These are phyloP conservation scores for Artemisia annua DNA, from an alignment of 129 eudicot genomes.

Conservation along the genomic window DNA sequence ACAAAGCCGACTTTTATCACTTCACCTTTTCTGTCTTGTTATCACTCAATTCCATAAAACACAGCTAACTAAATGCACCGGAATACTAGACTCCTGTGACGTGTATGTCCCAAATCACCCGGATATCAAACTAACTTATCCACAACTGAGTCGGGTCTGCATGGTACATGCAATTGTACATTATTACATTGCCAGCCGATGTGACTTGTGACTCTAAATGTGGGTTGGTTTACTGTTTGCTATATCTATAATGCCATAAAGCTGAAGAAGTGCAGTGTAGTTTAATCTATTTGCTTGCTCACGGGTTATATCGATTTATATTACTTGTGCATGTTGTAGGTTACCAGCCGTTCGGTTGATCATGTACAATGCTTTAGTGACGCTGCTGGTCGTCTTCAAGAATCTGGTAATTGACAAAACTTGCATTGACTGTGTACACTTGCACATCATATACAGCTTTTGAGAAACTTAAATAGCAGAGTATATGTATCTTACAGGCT, in stretches of 20 bases:
- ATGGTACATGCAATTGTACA: too few relatives aligned
- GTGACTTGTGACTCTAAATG: neutral
- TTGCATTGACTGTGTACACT: conserved; percentile 2
- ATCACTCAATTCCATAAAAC: too few relatives aligned
- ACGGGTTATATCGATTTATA: neutral
- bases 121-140: too few relatives aligned
- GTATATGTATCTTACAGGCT: neutral
- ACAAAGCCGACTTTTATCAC: too few relatives aligned
- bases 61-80: too few relatives aligned
- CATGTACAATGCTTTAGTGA: conserved; percentile 90
- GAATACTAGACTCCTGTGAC: too few relatives aligned
- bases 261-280: conserved; percentile 1
- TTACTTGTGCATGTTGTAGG: conserved; percentile 48
- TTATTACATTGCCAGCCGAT: too few relatives aligned
- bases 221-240: neutral
- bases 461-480: conserved; percentile 9
- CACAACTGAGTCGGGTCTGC: too few relatives aligned
- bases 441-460: neutral
- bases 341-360: conserved; percentile 69
- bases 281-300: neutral
- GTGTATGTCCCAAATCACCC: too few relatives aligned
- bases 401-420: conserved; percentile 57
- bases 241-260: neutral
- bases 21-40: too few relatives aligned
- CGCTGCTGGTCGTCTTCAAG: conserved; percentile 94